A percentile compares a stretch with the other conserved stretches of the same genome.
Conservation (phyloP, 176 grass and related monocot genomes). For the Phyllostachys edulis region DNA sequence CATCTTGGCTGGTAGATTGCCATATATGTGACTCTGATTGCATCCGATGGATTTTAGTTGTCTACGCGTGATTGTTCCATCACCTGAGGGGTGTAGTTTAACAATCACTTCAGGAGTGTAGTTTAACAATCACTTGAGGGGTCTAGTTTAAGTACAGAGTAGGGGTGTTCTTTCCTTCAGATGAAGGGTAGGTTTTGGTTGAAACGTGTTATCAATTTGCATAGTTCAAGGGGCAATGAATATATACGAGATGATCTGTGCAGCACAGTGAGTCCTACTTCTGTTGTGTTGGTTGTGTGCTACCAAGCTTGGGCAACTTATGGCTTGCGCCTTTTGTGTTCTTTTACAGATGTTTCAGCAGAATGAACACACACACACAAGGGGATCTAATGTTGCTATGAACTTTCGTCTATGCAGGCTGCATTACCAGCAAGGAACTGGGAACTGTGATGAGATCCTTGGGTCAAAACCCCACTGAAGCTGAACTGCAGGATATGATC, state of each 20-base stretch:
- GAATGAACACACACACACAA: neutral
- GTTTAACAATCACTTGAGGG: neutral
- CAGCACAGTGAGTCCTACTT: neutral
- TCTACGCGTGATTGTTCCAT: neutral
- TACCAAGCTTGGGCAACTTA: neutral
- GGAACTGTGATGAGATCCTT: slow-evolving; percentile 39
- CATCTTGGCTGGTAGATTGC: neutral
- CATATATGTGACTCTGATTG: neutral
- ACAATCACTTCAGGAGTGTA: no score
- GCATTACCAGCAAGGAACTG: slow-evolving; percentile 42
- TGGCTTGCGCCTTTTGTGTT: neutral
- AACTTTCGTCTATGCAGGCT: slow-evolving; percentile 22
- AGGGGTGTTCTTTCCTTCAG: neutral
- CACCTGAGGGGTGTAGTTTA: neutral
- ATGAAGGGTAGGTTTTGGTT: neutral
- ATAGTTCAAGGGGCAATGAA: neutral
- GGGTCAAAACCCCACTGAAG: slow-evolving; percentile 33
- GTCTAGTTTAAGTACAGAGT: neutral
- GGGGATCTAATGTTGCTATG: neutral
- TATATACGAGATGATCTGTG: neutral
- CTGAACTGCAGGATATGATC: slow-evolving; percentile 41
- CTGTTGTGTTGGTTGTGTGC: neutral
- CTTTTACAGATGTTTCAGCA: neutral
- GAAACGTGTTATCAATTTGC: neutral
- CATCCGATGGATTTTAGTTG: neutral